Percentiles rank a stretch among this genome's conserved stretches.
phyloP scores from a whole-genome alignment of 2,329 filamentous ascomycete species.

The Cytospora mali region DNA sequence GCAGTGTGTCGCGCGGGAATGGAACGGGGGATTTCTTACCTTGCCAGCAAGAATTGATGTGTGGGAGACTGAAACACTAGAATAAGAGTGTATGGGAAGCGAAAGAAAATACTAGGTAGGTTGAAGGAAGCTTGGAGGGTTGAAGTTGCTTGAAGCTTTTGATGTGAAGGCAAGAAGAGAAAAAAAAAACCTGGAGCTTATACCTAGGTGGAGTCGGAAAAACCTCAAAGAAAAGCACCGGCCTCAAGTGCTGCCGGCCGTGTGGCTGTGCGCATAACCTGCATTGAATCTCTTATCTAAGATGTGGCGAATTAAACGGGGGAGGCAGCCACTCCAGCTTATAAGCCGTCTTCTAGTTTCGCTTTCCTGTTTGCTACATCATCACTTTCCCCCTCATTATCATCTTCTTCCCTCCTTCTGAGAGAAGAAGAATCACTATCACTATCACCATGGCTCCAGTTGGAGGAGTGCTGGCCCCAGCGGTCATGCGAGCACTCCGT shows the following conservation, averaged over 20 bases:
- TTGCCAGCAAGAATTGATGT: conserved; percentile 29
- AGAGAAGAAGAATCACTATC: conserved; percentile 27
- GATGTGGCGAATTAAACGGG: conserved; percentile 18
- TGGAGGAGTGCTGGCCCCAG: conserved; percentile 60
- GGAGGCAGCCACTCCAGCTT: conserved; percentile 15
- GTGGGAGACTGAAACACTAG: conserved; percentile 18
- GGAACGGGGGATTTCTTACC: conserved; percentile 32
- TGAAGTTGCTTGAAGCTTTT: conserved; percentile 14
- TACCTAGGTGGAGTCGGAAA: too few species aligned
- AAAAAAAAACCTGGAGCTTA: too few species aligned
- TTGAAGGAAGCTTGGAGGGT: not conserved
- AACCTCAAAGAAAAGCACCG: not conserved
- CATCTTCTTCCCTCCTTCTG: conserved; percentile 13
- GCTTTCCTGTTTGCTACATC: not conserved
- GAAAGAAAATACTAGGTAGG: too few species aligned
- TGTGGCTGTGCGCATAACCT: not conserved
- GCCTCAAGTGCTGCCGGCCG: too few species aligned
- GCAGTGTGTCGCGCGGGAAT: conserved; percentile 34
- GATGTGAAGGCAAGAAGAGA: conserved; percentile 8
- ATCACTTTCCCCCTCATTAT: not conserved
- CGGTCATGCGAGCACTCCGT: conserved; percentile 57
- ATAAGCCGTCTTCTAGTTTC: conserved; percentile 12
- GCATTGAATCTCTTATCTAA: not conserved
- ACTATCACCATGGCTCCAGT: conserved; percentile 54
- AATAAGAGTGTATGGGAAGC: not conserved